Percentiles rank a stretch among this genome's conserved stretches.
These are phyloP conservation scores for Bretschneidera sinensis DNA, from an alignment of 345 rosid species.

Conservation along the genomic window DNA sequence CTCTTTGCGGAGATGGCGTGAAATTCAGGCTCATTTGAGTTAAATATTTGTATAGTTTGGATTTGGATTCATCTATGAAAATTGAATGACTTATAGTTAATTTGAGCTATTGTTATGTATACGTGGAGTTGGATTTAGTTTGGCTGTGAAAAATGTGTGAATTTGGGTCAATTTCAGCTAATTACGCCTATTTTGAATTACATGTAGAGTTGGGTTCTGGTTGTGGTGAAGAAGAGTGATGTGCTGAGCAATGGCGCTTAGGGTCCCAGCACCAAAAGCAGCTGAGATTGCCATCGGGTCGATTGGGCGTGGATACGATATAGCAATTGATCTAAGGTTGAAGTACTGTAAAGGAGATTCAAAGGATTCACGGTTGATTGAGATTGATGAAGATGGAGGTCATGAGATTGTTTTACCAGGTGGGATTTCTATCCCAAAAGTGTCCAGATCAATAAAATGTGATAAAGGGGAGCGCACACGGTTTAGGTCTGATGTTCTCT, in stretches of 20 bases:
- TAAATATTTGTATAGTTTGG: too few relatives aligned
- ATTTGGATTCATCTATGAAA: too few relatives aligned
- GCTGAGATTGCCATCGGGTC: constrained; percentile 85
- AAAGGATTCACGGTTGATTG: constrained; percentile 52
- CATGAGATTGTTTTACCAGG: constrained; percentile 74
- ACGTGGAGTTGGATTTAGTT: too few relatives aligned
- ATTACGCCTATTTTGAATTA: too few relatives aligned
- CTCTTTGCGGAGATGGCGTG: background rate
- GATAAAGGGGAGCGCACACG: constrained; percentile 64
- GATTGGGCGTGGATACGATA: constrained; percentile 86
- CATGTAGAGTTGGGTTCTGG: constrained; percentile 14
- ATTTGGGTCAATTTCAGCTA: too few relatives aligned
- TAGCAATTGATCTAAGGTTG: constrained; percentile 66
- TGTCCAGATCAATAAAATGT: constrained; percentile 80
- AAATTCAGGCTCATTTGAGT: background rate
- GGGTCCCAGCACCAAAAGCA: constrained; percentile 64
- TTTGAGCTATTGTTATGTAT: too few relatives aligned
- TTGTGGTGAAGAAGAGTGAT: constrained; percentile 24
- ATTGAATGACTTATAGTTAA: too few relatives aligned
- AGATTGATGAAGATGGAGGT: constrained; percentile 53
- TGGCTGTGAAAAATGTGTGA: background rate
- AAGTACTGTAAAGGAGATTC: constrained; percentile 71
- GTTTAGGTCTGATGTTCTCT: constrained; percentile 63
- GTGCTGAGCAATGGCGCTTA: constrained; percentile 63
- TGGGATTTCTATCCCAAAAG: constrained; percentile 69